These are phyloP conservation scores for Hypholoma fasciculare DNA, from an alignment of 768 basidiomycete species.

Conservation along the genomic window DNA sequence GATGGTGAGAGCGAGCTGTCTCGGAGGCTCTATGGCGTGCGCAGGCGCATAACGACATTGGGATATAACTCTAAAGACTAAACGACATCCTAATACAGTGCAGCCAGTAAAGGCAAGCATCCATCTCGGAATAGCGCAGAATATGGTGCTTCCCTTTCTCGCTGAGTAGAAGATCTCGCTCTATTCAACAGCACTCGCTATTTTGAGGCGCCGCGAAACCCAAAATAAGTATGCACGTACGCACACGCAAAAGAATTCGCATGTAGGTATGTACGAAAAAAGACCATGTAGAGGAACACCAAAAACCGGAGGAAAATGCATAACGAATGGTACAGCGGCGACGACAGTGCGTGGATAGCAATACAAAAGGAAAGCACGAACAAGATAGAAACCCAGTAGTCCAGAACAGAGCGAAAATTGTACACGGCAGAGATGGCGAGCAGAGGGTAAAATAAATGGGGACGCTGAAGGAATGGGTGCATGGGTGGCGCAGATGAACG, in stretches of 20 bases:
- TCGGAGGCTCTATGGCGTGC: too few relatives aligned
- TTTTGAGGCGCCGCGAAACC: not conserved
- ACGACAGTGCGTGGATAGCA: not conserved
- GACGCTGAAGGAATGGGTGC: not conserved
- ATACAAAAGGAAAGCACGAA: slow-evolving; percentile 1
- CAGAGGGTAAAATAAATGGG: not conserved
- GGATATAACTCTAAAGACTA: too few relatives aligned
- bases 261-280: not conserved
- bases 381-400: not conserved
- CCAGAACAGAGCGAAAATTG: not conserved
- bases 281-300: not conserved
- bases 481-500: not conserved
- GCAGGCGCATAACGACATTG: too few relatives aligned
- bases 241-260: too few relatives aligned
- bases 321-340: not conserved
- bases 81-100: too few relatives aligned
- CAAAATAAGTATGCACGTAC: not conserved
- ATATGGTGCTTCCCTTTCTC: too few relatives aligned
- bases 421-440: not conserved
- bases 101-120: not conserved
- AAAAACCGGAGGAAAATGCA: slow-evolving; percentile 7
- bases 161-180: too few relatives aligned
- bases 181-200: too few relatives aligned
- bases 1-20: too few relatives aligned
- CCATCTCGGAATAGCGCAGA: not conserved